A percentile compares a stretch with the other conserved stretches of the same genome.
These are phyloP conservation scores for Basipetospora chlamydospora DNA, from an alignment of 2,329 filamentous ascomycete genomes.

Conservation along the genomic window DNA sequence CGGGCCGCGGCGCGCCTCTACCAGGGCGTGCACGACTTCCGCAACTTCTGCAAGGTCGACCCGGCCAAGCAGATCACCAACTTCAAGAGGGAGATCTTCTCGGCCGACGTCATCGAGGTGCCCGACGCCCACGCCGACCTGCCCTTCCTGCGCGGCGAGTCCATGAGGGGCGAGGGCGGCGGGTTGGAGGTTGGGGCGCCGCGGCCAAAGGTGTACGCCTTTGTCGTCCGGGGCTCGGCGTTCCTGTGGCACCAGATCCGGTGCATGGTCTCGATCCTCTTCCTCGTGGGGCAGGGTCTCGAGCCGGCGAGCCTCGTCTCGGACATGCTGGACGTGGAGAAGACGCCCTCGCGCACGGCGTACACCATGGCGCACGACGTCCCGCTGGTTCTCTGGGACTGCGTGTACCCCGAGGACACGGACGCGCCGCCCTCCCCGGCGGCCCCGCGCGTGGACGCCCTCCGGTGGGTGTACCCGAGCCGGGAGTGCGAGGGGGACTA, in stretches of 20 bases:
- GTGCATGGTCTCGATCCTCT: constrained; percentile 85
- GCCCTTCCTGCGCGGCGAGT: constrained; percentile 35
- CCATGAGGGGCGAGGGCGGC: constrained; percentile 8
- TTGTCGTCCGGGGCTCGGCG: constrained; percentile 76
- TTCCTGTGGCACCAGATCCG: constrained; percentile 98
- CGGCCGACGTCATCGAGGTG: constrained; percentile 64
- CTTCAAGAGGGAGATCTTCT: constrained; percentile 66
- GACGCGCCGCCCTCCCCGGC: no score
- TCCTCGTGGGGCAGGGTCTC: constrained; percentile 78
- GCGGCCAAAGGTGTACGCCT: constrained; percentile 62
- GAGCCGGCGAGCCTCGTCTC: constrained; percentile 61
- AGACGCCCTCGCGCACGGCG: constrained; percentile 60
- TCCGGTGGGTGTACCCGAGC: constrained; percentile 57
- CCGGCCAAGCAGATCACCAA: constrained; percentile 76
- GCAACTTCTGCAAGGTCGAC: constrained; percentile 94
- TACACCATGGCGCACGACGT: constrained; percentile 87
- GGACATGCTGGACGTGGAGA: constrained; percentile 56
- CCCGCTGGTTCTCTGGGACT: constrained; percentile 92
- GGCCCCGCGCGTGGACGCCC: constrained; percentile 33
- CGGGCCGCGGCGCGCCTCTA: constrained; percentile 63
- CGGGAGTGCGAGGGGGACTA: constrained; percentile 44
- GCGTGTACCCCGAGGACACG: constrained; percentile 50
- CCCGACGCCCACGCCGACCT: constrained; percentile 36
- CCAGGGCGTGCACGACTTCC: constrained; percentile 80
- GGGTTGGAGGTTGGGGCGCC: constrained; percentile 10